Evolutionary conservation across 345 rosid species (phyloP).

Genomic region (Salix arbutifolia): DNA sequence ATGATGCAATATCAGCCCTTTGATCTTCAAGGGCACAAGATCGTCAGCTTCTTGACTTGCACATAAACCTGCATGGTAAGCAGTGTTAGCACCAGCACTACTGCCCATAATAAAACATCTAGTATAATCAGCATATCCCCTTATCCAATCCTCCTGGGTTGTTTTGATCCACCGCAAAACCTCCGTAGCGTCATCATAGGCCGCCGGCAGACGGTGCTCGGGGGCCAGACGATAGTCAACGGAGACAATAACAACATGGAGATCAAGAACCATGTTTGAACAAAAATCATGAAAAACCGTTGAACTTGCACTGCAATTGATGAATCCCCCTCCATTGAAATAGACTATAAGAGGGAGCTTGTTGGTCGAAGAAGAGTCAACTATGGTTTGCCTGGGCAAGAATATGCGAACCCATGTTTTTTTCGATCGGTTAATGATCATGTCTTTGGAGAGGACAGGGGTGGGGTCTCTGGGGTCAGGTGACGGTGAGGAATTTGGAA

Average conservation of each 20-base stretch:
- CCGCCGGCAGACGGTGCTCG: conserved; percentile 63
- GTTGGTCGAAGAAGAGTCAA: neutral
- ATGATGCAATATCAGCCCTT: conserved; percentile 55
- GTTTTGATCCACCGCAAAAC: conserved; percentile 37
- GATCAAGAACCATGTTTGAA: conserved; percentile 29
- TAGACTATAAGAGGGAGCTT: conserved; percentile 54
- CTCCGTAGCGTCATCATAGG: conserved; percentile 56
- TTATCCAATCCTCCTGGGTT: conserved; percentile 36
- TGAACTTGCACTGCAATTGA: conserved; percentile 29
- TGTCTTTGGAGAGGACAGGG: neutral
- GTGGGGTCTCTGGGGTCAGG: conserved; percentile 13
- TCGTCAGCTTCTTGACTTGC: conserved; percentile 7
- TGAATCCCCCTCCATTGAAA: conserved; percentile 62
- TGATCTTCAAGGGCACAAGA: conserved; percentile 47
- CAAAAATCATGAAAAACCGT: conserved; percentile 31
- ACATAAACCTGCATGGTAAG: conserved; percentile 41
- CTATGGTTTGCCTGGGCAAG: conserved; percentile 18
- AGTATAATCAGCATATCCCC: conserved; percentile 29
- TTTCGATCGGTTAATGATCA: neutral
- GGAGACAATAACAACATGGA: conserved; percentile 39
- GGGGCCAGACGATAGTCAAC: conserved; percentile 58
- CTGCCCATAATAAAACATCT: conserved; percentile 46
- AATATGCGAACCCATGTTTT: conserved; percentile 30
- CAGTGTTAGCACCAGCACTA: conserved; percentile 55
- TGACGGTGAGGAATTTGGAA: conserved; percentile 15